These are phyloP conservation scores for Lachancea thermotolerans DNA, from an alignment of 805 yeast genomes.

Conservation along the genomic window DNA sequence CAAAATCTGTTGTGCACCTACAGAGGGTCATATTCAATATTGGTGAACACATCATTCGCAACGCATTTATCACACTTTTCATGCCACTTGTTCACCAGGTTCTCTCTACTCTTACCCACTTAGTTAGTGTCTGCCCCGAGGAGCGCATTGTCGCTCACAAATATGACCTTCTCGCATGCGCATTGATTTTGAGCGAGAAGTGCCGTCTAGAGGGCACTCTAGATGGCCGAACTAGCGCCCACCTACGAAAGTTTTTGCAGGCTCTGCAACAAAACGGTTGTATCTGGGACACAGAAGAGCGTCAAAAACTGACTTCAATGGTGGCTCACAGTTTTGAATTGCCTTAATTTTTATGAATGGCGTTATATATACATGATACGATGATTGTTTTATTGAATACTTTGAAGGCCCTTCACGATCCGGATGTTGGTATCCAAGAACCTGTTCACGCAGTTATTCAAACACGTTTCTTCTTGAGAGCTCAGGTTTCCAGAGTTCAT, in stretches of 20 bases:
- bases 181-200: conserved; percentile 19
- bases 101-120: conserved; percentile 7
- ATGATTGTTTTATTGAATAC: conserved; percentile 16
- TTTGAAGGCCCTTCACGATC: conserved; percentile 54
- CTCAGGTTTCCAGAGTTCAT: conserved; percentile 45
- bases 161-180: conserved; percentile 21
- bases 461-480: conserved; percentile 59
- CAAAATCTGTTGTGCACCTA: conserved; percentile 12
- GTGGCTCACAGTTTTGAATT: background rate
- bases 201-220: conserved; percentile 23
- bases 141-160: conserved; percentile 21
- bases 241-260: background rate
- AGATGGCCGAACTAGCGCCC: background rate
- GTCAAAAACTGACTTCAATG: background rate
- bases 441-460: conserved; percentile 75
- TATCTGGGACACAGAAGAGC: background rate
- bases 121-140: conserved; percentile 12
- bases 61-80: conserved; percentile 24
- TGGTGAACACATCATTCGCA: conserved; percentile 25
- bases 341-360: background rate
- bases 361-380: background rate
- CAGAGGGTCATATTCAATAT: conserved; percentile 22
- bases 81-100: conserved; percentile 12
- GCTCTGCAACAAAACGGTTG: conserved; percentile 13
- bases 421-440: conserved; percentile 82